Evolutionary conservation across 202 grass and related monocot genomes (phyloP), one percentile per base, ranked within the genome.

Genomic region (Zizania palustris): DNA sequence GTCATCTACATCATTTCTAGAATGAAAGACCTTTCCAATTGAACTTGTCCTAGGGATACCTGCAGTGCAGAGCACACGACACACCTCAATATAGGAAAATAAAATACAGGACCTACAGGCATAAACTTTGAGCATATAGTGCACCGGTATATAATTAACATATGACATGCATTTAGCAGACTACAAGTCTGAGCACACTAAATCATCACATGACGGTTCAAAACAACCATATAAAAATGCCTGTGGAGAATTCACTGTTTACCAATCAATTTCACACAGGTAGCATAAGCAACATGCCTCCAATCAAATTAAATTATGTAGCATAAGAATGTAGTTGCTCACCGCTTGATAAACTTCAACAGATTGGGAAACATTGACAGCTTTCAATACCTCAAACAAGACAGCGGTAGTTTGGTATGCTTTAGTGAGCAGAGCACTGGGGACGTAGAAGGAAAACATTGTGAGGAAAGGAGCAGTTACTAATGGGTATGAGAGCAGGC

Each of bases 321-420:
- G n/a, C n/a, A n/a, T n/a, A n/a, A n/a, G n/a, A n/a, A n/a, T n/a
- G 18, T 14, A 62, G 4, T 9, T 0, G 45, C 28, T 37, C 83
- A 98, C 96, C 83, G 86, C 79, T 75, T 88, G 78, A 40, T 95
- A 91, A 6, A 98, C 89, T 87, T 98, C 96, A 12, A 95, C 80
- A 18, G 89, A 86, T 65, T 99, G 92, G 3, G 92, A 95, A 14
- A 88, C 83, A 16, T 95, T 99, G 34, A 99, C 96, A 1, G 96
- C 96, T 78, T 73, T 92, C 83, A 99, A 80, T 80, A 99, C 96
- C 87, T 99, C 96, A 9, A 99, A 99, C 69, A 99, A 59, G 72
- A 95, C 92, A 42, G 96, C 92, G 9, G 92, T 91, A 0, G 92
- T 99, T 83, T 99, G 96, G 69, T 99, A 99, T 4, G 96, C 91